Conservation (phyloP, 2,329 filamentous ascomycete species). For the Dactylonectria macrodidyma region DNA sequence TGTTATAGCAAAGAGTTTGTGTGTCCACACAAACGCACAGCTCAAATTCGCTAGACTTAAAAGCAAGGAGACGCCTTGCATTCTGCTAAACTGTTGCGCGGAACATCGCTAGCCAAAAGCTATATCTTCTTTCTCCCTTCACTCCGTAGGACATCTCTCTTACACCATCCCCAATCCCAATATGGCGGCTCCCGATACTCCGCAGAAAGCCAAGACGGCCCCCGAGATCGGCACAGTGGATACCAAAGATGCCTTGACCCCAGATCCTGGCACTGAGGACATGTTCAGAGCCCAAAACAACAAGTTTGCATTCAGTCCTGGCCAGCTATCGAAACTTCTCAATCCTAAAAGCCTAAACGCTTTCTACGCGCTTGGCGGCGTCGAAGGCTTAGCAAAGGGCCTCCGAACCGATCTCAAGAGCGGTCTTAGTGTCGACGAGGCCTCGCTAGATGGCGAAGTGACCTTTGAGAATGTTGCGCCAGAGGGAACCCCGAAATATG, state of each 20-base stretch:
- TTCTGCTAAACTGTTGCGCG: constrained; percentile 5
- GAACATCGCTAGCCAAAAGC: background rate
- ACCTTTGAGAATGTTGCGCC: constrained; percentile 75
- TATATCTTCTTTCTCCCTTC: background rate
- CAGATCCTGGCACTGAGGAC: constrained; percentile 79
- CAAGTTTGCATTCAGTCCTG: constrained; percentile 87
- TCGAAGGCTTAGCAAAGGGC: constrained; percentile 81
- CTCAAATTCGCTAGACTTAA: background rate
- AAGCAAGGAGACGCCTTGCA: constrained; percentile 5
- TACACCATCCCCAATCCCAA: constrained; percentile 33
- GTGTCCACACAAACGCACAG: constrained; percentile 3
- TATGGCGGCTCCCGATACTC: constrained; percentile 35
- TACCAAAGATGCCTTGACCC: constrained; percentile 51
- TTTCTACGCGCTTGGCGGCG: constrained; percentile 82
- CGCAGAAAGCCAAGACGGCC: constrained; percentile 33
- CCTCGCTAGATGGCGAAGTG: constrained; percentile 72
- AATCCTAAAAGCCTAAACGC: constrained; percentile 85
- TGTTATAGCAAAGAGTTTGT: constrained; percentile 3
- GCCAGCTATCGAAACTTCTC: constrained; percentile 83
- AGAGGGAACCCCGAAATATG: constrained; percentile 54
- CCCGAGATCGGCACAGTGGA: constrained; percentile 41
- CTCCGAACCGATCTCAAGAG: constrained; percentile 74
- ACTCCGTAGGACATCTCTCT: constrained; percentile 2
- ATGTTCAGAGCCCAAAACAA: constrained; percentile 83
- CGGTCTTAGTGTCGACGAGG: constrained; percentile 81